Percentiles rank a stretch among this genome's conserved stretches.
These are phyloP conservation scores for Rhizophora apiculata DNA, from an alignment of 345 rosid genomes.

Conservation along the genomic window DNA sequence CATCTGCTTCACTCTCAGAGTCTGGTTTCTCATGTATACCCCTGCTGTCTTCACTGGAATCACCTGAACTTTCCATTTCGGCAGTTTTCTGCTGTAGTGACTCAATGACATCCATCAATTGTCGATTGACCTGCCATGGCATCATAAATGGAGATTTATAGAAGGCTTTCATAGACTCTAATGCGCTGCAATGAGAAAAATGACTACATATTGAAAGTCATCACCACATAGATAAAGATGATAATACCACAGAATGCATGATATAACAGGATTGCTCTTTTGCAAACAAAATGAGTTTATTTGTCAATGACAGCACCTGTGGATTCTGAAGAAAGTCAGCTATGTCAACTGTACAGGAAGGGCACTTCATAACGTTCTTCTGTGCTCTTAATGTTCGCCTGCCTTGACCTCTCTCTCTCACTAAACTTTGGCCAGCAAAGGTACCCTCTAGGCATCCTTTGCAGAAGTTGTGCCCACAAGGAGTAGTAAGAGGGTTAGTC, in stretches of 20 bases:
- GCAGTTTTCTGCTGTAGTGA: conserved; percentile 29
- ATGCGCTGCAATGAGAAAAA: background rate
- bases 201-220: background rate
- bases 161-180: background rate
- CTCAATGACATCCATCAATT: conserved; percentile 56
- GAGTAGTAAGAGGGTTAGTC: conserved; percentile 65
- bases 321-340: conserved; percentile 55
- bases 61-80: background rate
- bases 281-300: background rate
- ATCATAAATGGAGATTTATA: too few relatives aligned
- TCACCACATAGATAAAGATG: background rate
- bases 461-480: conserved; percentile 71
- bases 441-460: conserved; percentile 54
- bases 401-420: conserved; percentile 41
- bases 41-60: conserved; percentile 13
- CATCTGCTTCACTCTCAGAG: conserved; percentile 8
- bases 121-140: conserved; percentile 57
- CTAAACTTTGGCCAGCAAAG: conserved; percentile 42
- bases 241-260: background rate
- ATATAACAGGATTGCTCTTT: background rate
- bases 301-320: conserved; percentile 34
- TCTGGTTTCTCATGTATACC: conserved; percentile 1
- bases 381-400: conserved; percentile 45
- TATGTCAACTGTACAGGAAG: conserved; percentile 52
- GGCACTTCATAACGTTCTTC: conserved; percentile 66